phyloP scores from a whole-genome alignment of 257 asterid species.

The Solanum chiquidenum region DNA sequence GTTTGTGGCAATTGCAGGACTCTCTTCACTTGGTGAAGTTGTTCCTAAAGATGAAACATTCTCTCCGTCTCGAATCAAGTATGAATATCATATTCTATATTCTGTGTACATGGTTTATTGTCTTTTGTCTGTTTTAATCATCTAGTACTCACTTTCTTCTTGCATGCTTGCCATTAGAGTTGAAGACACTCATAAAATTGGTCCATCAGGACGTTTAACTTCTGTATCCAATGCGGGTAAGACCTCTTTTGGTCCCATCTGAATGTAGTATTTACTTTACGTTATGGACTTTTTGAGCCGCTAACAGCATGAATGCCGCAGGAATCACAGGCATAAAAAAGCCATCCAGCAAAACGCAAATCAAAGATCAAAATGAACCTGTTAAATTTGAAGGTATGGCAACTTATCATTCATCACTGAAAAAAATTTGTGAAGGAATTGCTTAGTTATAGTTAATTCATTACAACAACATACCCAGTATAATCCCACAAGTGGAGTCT shows the following conservation, averaged over 20 bases:
- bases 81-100: constrained; percentile 11
- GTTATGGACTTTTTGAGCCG: constrained; percentile 1
- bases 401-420: background rate
- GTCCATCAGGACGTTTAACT: constrained; percentile 56
- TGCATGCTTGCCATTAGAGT: constrained; percentile 29
- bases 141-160: constrained; percentile 9
- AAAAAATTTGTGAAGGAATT: background rate
- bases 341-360: constrained; percentile 39
- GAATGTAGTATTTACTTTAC: background rate
- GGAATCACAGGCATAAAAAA: constrained; percentile 46
- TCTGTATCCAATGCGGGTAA: constrained; percentile 50
- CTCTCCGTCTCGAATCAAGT: constrained; percentile 73
- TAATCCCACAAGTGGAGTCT: background rate
- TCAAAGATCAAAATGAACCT: constrained; percentile 53
- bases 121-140: constrained; percentile 4
- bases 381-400: constrained; percentile 47
- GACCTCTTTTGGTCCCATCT: background rate
- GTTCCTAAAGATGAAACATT: constrained; percentile 57
- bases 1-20: constrained; percentile 12
- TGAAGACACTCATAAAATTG: constrained; percentile 60
- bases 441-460: background rate
- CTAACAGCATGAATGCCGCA: constrained; percentile 18
- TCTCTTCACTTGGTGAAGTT: constrained; percentile 49
- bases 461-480: background rate
- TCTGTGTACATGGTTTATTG: background rate